phyloP scores from a whole-genome alignment of 2,329 filamentous ascomycete genomes.

The Rachicladosporium sp. region DNA sequence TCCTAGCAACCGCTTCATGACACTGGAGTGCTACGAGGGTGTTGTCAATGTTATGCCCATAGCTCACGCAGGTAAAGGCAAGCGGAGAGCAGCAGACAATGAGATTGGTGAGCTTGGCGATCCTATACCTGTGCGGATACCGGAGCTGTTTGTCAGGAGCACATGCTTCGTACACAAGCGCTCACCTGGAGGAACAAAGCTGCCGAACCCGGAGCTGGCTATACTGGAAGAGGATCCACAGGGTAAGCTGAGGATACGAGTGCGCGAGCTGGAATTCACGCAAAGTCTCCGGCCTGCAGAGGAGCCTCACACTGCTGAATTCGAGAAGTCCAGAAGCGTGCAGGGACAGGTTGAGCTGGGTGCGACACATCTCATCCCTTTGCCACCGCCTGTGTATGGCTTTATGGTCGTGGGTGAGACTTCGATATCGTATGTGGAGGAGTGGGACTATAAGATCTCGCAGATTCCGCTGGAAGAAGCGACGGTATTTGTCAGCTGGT shows the following conservation, averaged over 20 bases:
- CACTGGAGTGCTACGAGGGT: conserved; percentile 56
- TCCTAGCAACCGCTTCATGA: conserved; percentile 58
- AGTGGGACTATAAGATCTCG: conserved; percentile 51
- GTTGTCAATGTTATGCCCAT: conserved; percentile 54
- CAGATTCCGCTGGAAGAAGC: conserved; percentile 57
- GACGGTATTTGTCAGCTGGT: conserved; percentile 86
- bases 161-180: conserved; percentile 52
- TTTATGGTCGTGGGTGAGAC: conserved; percentile 45
- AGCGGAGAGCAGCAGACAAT: conserved; percentile 30
- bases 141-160: conserved; percentile 55
- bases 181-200: conserved; percentile 21
- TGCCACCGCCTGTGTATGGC: conserved; percentile 43
- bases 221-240: conserved; percentile 50
- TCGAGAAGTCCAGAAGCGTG: conserved; percentile 40
- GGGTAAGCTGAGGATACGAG: conserved; percentile 41
- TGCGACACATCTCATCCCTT: conserved; percentile 49
- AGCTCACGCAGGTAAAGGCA: conserved; percentile 40
- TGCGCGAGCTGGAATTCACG: conserved; percentile 43
- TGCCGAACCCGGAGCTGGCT: conserved; percentile 47
- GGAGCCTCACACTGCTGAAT: conserved; percentile 38
- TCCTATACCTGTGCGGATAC: conserved; percentile 48
- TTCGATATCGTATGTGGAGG: conserved; percentile 73
- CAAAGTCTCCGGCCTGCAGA: conserved; percentile 30
- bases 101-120: conserved; percentile 47
- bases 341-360: conserved; percentile 45